These are phyloP conservation scores for Quercus phellos DNA, from an alignment of 331 rosid species.

Conservation along the genomic window DNA sequence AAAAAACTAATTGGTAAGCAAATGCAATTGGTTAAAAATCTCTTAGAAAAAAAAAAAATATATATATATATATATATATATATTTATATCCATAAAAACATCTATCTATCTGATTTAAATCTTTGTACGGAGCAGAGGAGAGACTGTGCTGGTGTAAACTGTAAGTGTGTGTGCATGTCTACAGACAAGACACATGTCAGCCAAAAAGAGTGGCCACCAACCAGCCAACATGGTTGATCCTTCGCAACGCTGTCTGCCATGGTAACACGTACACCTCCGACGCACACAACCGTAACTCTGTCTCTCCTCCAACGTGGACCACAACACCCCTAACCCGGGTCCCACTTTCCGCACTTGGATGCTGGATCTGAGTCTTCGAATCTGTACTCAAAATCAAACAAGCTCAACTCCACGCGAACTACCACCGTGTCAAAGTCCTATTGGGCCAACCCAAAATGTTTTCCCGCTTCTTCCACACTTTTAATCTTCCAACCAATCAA, in stretches of 20 bases:
- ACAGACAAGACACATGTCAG: neutral
- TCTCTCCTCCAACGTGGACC: neutral
- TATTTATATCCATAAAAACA: no score
- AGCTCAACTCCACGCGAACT: neutral
- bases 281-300: neutral
- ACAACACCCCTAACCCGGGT: neutral
- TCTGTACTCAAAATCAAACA: neutral
- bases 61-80: no score
- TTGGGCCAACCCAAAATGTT: neutral
- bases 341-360: slow-evolving; percentile 19
- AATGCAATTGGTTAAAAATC: no score
- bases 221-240: neutral
- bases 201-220: neutral
- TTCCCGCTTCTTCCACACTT: neutral
- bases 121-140: no score
- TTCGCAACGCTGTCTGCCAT: neutral
- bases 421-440: slow-evolving; percentile 3
- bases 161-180: neutral
- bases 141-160: neutral
- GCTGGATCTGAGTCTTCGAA: slow-evolving; percentile 10
- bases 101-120: no score
- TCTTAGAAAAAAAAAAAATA: no score
- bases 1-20: no score
- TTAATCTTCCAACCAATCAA: neutral
- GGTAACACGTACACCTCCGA: slow-evolving; percentile 1